phyloP scores from a whole-genome alignment of 805 yeast species.

The Sugiyamaella boreocaroliniensis region DNA sequence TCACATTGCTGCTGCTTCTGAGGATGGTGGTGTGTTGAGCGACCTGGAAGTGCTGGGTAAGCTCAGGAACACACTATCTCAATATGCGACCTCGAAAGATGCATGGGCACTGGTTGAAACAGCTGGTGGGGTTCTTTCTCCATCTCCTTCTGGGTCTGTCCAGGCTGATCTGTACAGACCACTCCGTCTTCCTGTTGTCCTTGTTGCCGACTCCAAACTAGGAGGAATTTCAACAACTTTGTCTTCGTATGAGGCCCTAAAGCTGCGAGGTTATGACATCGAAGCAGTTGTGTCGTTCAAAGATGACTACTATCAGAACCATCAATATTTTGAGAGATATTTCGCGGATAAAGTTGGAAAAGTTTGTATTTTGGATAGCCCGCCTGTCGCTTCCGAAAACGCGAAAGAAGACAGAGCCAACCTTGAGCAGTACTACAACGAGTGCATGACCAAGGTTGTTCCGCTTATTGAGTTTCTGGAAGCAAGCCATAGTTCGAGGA shows the following conservation, averaged over 20 bases:
- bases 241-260: slow-evolving; percentile 20
- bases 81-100: neutral
- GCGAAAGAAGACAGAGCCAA: slow-evolving; percentile 5
- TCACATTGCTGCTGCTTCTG: slow-evolving; percentile 16
- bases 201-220: slow-evolving; percentile 18
- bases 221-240: slow-evolving; percentile 22
- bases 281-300: slow-evolving; percentile 14
- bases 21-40: neutral
- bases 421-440: slow-evolving; percentile 15
- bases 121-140: slow-evolving; percentile 23
- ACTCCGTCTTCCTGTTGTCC: slow-evolving; percentile 17
- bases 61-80: neutral
- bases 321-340: slow-evolving; percentile 13
- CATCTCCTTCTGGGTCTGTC: slow-evolving; percentile 14
- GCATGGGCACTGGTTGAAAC: slow-evolving; percentile 20
- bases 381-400: slow-evolving; percentile 9
- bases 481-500: slow-evolving; percentile 6
- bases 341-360: slow-evolving; percentile 9
- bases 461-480: slow-evolving; percentile 7
- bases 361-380: slow-evolving; percentile 11
- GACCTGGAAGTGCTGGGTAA: slow-evolving; percentile 6
- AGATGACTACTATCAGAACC: slow-evolving; percentile 12
- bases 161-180: slow-evolving; percentile 22
- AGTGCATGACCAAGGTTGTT: neutral
- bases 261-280: slow-evolving; percentile 19